Evolutionary conservation across 1,284 basidiomycete species (phyloP), one percentile per base, ranked within the genome.

Genomic region (Cystobasidiaceae sp.): DNA sequence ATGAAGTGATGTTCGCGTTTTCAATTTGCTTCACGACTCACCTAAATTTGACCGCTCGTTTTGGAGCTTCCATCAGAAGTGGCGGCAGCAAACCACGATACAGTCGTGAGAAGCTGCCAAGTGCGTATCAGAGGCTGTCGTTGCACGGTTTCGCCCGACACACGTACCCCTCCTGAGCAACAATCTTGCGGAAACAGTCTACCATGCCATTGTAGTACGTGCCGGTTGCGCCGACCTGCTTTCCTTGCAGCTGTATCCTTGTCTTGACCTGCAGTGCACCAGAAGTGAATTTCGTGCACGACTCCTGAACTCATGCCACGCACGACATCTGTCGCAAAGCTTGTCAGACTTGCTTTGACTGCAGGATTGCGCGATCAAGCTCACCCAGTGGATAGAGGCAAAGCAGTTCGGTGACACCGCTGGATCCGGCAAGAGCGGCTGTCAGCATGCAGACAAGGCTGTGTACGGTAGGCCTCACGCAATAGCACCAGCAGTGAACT

Each of bases 41-140:
- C 93, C 71, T 68, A 66, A 80, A 99, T 83, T 99, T 99, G 68
- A 93, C 88, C 19, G 94, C 94, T 79, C 94, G 86, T 80, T 99
- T 99, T 4, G 94, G 96, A 23, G 96, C 96, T 79, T 99, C 94
- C 61, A 98, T 81, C 75, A 97, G 84, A 27, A 99, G 79, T 21
- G 96, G 96, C 6, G 96, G 91, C 21, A 93, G 85, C 66, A 99
- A 85, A 70, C 94, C 94, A 79, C 93, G 84, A 80, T 98, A 98
- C 67, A 98, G 79, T 52, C 90, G 83, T 49, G 89, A 85, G 59
- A 83, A 79, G 56, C 91, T 94, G 73, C 15, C 19, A 30, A n/a
- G n/a, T n/a, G n/a, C n/a, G n/a, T n/a, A 25, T 13, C 3, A 17
- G 23, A 46, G 25, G 9, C 41, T 8, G 6, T 17, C 39, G 13